Conservation (phyloP, 2,329 filamentous ascomycete genomes). For the Epichloe elymi region DNA sequence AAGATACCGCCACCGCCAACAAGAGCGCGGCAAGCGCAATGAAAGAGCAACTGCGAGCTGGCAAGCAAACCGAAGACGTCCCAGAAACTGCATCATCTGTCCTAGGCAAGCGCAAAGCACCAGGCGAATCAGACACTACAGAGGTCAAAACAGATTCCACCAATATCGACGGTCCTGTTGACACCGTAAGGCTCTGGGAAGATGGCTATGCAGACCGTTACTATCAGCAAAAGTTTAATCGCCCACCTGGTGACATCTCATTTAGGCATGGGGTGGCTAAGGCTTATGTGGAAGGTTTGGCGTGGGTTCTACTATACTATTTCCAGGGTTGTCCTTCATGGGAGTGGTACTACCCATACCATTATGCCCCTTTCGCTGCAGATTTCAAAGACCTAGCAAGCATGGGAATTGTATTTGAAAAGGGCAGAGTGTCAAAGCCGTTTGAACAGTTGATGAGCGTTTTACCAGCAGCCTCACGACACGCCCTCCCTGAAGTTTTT, state of each 20-base stretch:
- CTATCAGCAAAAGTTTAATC: constrained; percentile 92
- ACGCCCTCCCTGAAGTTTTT: constrained; percentile 79
- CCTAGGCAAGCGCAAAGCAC: constrained; percentile 62
- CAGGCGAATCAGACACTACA: constrained; percentile 19
- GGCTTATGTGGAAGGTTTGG: constrained; percentile 87
- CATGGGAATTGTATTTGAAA: constrained; percentile 69
- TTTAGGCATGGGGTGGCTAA: constrained; percentile 83
- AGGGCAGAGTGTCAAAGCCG: constrained; percentile 73
- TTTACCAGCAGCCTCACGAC: constrained; percentile 80
- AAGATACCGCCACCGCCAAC: constrained; percentile 69
- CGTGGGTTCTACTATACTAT: constrained; percentile 94
- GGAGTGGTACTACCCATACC: constrained; percentile 99
- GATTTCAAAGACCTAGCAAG: constrained; percentile 79
- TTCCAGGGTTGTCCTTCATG: constrained; percentile 97
- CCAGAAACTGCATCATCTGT: constrained; percentile 31
- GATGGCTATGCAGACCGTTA: constrained; percentile 90
- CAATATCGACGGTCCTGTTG: constrained; percentile 45
- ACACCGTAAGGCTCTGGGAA: constrained; percentile 87
- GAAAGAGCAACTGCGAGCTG: constrained; percentile 60
- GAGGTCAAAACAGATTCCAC: background rate
- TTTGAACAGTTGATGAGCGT: constrained; percentile 99
- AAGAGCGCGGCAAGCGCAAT: constrained; percentile 86
- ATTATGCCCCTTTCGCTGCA: constrained; percentile 93
- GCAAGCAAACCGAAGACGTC: constrained; percentile 8
- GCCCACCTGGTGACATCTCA: constrained; percentile 63